phyloP scores from a whole-genome alignment of 495 filamentous ascomycete genomes.

The Usnea hakonensis region DNA sequence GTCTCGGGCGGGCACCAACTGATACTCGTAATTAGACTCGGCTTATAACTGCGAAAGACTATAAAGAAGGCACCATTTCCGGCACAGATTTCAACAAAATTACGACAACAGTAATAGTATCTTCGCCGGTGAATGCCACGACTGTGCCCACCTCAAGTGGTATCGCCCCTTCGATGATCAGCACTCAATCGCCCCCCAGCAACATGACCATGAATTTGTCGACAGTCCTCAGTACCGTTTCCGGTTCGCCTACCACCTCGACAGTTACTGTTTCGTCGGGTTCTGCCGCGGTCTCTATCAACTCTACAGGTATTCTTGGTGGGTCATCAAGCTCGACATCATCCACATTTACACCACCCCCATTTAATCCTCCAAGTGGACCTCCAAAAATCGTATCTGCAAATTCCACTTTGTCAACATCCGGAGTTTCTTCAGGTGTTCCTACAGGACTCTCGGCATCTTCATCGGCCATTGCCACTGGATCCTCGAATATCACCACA shows the following conservation, averaged over 20 bases:
- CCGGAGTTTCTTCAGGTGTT: background rate
- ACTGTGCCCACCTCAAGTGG: background rate
- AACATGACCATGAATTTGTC: background rate
- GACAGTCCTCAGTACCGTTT: background rate
- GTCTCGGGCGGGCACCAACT: background rate
- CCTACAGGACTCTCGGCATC: background rate
- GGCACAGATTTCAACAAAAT: background rate
- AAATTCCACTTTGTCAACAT: background rate
- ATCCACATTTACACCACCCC: background rate
- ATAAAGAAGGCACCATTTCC: constrained; percentile 1
- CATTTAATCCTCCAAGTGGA: too few relatives aligned
- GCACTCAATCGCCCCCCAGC: background rate
- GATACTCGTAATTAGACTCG: constrained; percentile 11
- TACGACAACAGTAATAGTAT: constrained; percentile 2
- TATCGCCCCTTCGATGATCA: background rate
- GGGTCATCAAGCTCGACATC: background rate
- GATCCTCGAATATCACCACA: background rate
- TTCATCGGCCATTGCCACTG: background rate
- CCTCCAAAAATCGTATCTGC: background rate
- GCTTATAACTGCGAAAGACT: constrained; percentile 8
- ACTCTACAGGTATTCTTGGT: background rate
- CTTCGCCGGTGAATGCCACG: background rate
- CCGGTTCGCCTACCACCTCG: background rate
- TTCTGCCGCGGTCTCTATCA: background rate
- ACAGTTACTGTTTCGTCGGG: background rate